A percentile compares a stretch with the other conserved stretches of the same genome.
These are phyloP conservation scores for Colletotrichum endophyticum DNA, from an alignment of 2,329 filamentous ascomycete genomes.

Conservation along the genomic window DNA sequence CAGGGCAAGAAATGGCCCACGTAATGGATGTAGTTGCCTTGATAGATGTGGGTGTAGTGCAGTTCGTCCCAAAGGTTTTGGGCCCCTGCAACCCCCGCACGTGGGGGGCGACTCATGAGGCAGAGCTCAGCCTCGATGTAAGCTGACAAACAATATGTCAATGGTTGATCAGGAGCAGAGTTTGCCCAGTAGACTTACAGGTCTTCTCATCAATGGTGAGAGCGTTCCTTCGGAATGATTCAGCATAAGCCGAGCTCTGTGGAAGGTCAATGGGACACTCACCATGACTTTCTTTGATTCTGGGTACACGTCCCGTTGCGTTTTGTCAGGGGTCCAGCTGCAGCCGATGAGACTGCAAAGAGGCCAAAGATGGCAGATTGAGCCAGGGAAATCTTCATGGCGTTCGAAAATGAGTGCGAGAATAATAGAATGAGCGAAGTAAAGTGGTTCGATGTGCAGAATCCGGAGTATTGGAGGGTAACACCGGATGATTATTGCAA, in stretches of 20 bases:
- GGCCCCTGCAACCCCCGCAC: neutral
- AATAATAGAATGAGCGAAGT: neutral
- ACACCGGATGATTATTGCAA: fast-evolving
- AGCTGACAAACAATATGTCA: neutral
- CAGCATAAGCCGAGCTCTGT: neutral
- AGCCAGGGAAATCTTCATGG: neutral
- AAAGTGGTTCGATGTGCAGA: fast-evolving
- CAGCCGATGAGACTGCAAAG: neutral
- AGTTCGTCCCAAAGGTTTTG: neutral
- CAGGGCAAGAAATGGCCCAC: neutral
- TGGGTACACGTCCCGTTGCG: neutral
- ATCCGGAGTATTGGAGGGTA: neutral
- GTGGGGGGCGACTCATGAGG: neutral
- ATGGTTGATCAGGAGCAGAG: neutral
- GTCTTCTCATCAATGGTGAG: neutral
- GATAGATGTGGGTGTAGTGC: neutral
- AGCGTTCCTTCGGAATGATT: neutral
- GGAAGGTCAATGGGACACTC: neutral
- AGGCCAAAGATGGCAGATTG: neutral
- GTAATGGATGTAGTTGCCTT: neutral
- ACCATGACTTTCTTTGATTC: neutral
- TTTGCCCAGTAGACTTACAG: neutral
- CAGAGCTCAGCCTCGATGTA: neutral
- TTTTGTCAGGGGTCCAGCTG: neutral
- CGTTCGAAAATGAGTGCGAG: neutral